phyloP scores from a whole-genome alignment of 164 flowering plant species.

The Pachysandra terminalis region DNA sequence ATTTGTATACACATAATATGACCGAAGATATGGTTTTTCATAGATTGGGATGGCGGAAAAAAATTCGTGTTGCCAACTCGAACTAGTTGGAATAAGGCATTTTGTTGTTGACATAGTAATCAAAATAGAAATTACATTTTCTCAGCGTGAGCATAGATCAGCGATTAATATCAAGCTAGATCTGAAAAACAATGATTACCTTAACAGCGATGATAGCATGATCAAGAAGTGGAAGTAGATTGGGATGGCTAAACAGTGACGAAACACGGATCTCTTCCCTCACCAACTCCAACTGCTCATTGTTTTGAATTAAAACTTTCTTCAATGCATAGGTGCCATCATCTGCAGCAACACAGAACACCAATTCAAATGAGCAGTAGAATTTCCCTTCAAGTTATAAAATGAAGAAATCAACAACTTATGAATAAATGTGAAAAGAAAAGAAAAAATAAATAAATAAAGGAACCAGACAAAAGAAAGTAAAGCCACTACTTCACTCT shows the following conservation, averaged over 20 bases:
- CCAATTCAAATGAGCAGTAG: background rate
- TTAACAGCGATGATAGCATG: conserved; percentile 90
- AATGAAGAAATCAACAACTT: too few species aligned
- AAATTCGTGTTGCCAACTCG: too few species aligned
- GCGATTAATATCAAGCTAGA: background rate
- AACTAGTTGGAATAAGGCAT: too few species aligned
- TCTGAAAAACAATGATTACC: conserved; percentile 31
- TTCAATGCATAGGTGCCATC: conserved; percentile 81
- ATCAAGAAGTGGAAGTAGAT: conserved; percentile 94
- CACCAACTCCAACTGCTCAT: conserved; percentile 66
- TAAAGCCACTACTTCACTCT: background rate
- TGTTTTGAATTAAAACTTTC: conserved; percentile 62
- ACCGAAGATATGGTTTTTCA: too few species aligned
- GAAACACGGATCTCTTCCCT: conserved; percentile 78
- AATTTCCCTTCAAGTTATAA: too few species aligned
- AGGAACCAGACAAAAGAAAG: background rate
- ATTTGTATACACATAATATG: too few species aligned
- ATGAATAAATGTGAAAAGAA: too few species aligned
- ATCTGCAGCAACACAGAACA: conserved; percentile 26
- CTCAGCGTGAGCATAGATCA: conserved; percentile 30
- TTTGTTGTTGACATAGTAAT: too few species aligned
- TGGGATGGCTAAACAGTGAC: conserved; percentile 77
- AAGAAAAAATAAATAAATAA: background rate
- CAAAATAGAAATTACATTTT: background rate
- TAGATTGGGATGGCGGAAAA: too few species aligned